phyloP scores from a whole-genome alignment of 331 rosid genomes.

The Rosa hybrid region DNA sequence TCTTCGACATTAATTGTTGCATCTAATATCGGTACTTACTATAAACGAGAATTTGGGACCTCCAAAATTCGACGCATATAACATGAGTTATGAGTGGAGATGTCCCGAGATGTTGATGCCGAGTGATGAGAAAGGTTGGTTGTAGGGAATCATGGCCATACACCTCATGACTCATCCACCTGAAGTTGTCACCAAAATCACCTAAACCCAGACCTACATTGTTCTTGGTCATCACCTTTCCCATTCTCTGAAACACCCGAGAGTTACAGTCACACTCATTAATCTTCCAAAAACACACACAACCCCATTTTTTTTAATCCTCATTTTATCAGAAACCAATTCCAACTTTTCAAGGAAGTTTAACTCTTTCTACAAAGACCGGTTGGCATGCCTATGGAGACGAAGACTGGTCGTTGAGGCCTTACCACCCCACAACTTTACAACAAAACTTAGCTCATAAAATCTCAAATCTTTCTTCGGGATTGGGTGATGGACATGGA shows the following conservation, averaged over 20 bases:
- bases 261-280: neutral
- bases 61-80: neutral
- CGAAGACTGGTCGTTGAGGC: constrained; percentile 10
- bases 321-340: neutral
- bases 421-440: neutral
- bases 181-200: neutral
- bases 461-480: neutral
- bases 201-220: neutral
- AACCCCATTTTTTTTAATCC: neutral
- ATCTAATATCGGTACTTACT: neutral
- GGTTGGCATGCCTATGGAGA: constrained; percentile 8
- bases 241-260: neutral
- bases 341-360: neutral
- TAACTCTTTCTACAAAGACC: neutral
- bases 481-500: constrained; percentile 36
- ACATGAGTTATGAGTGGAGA: neutral
- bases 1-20: neutral
- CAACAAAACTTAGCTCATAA: no score
- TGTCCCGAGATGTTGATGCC: neutral
- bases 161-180: neutral
- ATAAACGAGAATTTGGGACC: neutral
- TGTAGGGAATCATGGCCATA: neutral
- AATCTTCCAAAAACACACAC: neutral
- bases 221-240: neutral
- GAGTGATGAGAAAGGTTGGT: neutral